A percentile compares a stretch with the other conserved stretches of the same genome.
Conservation (phyloP, 139 green algal species). For the Closterium sp. region DNA sequence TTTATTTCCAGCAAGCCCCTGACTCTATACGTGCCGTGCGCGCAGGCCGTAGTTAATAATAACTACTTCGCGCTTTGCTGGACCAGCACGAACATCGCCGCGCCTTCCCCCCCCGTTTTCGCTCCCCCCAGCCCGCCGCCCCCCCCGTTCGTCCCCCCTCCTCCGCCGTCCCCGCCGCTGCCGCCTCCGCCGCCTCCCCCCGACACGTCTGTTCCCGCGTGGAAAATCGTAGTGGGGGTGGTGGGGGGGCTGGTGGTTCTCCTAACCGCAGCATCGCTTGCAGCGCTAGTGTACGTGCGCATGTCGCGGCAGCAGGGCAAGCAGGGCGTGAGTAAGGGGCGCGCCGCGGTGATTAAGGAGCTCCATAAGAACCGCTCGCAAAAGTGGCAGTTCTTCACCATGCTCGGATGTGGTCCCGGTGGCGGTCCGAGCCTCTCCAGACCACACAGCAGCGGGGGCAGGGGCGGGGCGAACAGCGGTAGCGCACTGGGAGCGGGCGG, state of each 20-base stretch:
- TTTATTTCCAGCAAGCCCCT: background rate
- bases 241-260: background rate
- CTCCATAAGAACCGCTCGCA: background rate
- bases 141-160: background rate
- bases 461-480: background rate
- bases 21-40: background rate
- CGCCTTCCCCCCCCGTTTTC: background rate
- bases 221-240: background rate
- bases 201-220: background rate
- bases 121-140: background rate
- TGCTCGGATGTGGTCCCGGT: background rate
- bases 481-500: background rate
- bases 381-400: background rate
- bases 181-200: background rate
- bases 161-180: background rate
- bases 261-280: background rate
- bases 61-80: background rate
- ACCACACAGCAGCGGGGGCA: background rate
- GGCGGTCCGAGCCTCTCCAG: background rate
- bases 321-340: background rate
- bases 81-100: background rate
- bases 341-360: background rate
- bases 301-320: background rate
- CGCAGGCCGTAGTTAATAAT: background rate
- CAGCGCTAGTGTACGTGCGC: background rate